Conservation (phyloP, 306 rosid genomes). For the Sechiopsis laciniata region DNA sequence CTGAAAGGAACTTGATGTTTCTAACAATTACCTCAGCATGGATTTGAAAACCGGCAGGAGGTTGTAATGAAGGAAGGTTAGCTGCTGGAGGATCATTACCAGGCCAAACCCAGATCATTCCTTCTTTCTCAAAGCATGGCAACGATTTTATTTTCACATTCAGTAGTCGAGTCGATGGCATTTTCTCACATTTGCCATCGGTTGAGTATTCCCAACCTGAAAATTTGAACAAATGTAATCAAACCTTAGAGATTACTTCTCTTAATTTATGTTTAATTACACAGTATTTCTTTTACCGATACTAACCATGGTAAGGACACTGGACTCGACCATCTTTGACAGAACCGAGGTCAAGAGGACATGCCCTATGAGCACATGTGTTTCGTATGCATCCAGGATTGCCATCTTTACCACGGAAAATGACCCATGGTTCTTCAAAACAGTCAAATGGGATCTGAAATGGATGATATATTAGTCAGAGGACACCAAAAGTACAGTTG, state of each 20-base stretch:
- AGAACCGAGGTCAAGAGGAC: constrained; percentile 91
- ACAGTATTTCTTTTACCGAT: not conserved
- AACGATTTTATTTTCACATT: constrained; percentile 72
- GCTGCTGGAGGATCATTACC: constrained; percentile 79
- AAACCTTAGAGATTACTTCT: constrained; percentile 2
- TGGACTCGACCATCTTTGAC: constrained; percentile 87
- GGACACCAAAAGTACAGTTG: constrained; percentile 5
- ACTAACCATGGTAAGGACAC: constrained; percentile 95
- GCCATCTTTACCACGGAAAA: constrained; percentile 90
- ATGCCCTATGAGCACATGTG: constrained; percentile 99
- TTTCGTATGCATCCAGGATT: constrained; percentile 90
- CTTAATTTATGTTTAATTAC: not conserved
- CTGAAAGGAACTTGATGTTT: constrained; percentile 11
- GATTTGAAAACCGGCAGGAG: constrained; percentile 81
- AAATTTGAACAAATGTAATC: constrained; percentile 24
- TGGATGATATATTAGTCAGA: constrained; percentile 29
- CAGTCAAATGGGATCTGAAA: constrained; percentile 86
- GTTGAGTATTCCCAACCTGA: constrained; percentile 95
- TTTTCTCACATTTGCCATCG: constrained; percentile 93
- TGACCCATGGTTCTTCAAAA: constrained; percentile 92
- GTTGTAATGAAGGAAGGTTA: constrained; percentile 65
- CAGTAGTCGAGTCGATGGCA: constrained; percentile 74
- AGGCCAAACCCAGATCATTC: constrained; percentile 99
- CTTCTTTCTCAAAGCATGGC: constrained; percentile 87
- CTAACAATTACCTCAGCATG: constrained; percentile 70